phyloP scores from a whole-genome alignment of 2,329 filamentous ascomycete genomes.

The Paecilomyces niveus region DNA sequence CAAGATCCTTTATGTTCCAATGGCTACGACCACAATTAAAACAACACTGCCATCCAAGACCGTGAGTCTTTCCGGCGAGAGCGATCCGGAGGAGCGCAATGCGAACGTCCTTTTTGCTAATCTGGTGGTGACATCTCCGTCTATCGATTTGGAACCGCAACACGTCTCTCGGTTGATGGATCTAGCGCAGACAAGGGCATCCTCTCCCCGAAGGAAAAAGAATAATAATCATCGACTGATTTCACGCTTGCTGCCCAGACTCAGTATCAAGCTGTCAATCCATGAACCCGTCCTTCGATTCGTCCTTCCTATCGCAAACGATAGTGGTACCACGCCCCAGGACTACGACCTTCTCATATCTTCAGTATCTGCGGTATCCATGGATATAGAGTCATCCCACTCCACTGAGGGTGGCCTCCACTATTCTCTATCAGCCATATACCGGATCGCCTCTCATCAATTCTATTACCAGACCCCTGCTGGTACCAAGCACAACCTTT shows the following conservation, averaged over 20 bases:
- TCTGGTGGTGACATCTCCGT: constrained; percentile 90
- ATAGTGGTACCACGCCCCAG: constrained; percentile 51
- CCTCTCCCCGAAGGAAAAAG: constrained; percentile 36
- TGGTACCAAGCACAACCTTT: constrained; percentile 74
- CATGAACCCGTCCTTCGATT: constrained; percentile 94
- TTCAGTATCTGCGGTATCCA: constrained; percentile 83
- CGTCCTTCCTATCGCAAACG: constrained; percentile 69
- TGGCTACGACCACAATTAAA: constrained; percentile 92
- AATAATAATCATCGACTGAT: constrained; percentile 59
- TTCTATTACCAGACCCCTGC: constrained; percentile 90
- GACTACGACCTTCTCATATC: constrained; percentile 95
- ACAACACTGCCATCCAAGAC: constrained; percentile 94
- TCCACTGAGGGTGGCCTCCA: constrained; percentile 75
- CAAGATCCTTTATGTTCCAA: constrained; percentile 84
- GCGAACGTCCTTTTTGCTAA: constrained; percentile 96
- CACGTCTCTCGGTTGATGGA: constrained; percentile 81
- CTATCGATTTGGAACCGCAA: constrained; percentile 83
- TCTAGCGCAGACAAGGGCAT: constrained; percentile 55
- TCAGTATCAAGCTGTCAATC: constrained; percentile 89
- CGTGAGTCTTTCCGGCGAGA: constrained; percentile 65
- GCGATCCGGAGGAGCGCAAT: constrained; percentile 75
- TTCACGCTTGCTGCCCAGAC: constrained; percentile 86
- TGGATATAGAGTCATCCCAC: constrained; percentile 95
- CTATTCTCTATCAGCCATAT: constrained; percentile 76
- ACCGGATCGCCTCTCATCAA: constrained; percentile 76